phyloP scores from a whole-genome alignment of 192 early-diverging fungal genomes.

The Entomortierella beljakovae region DNA sequence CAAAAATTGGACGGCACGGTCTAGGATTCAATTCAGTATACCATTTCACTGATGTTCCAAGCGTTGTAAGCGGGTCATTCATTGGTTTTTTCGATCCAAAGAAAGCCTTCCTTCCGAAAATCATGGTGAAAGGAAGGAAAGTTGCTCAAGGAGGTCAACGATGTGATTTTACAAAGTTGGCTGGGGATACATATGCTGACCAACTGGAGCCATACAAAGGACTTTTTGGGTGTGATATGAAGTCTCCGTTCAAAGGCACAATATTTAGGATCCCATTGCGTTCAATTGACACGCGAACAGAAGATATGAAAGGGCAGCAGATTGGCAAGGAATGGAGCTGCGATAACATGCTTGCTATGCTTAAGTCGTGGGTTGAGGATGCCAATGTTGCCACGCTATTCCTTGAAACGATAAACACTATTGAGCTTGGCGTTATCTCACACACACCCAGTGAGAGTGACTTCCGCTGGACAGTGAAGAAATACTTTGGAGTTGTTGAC shows the following conservation, averaged over 20 bases:
- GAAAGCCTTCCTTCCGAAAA: constrained; percentile 9
- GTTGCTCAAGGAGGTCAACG: constrained; percentile 23
- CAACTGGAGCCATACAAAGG: constrained; percentile 30
- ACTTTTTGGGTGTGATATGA: constrained; percentile 38
- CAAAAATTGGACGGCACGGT: constrained; percentile 49
- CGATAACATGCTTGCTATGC: background rate
- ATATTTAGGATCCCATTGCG: constrained; percentile 42
- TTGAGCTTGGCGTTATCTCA: constrained; percentile 1
- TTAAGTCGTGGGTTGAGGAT: constrained; percentile 7
- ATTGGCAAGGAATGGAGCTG: background rate
- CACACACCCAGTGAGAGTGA: no score
- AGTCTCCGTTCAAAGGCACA: constrained; percentile 28
- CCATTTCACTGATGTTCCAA: constrained; percentile 51
- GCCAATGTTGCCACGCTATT: constrained; percentile 22
- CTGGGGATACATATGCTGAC: background rate
- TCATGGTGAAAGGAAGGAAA: background rate
- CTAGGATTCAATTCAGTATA: constrained; percentile 43
- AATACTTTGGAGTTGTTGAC: no score
- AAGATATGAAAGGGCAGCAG: background rate
- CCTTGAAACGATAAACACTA: constrained; percentile 7
- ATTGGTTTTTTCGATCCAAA: constrained; percentile 43
- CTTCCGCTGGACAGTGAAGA: no score
- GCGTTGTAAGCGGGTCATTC: constrained; percentile 31
- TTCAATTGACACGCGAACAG: background rate
- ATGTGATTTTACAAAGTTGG: constrained; percentile 2